Base-by-base conservation (phyloP, 2,329 filamentous ascomycete genomes). In the Fusarium sp. region DNA sequence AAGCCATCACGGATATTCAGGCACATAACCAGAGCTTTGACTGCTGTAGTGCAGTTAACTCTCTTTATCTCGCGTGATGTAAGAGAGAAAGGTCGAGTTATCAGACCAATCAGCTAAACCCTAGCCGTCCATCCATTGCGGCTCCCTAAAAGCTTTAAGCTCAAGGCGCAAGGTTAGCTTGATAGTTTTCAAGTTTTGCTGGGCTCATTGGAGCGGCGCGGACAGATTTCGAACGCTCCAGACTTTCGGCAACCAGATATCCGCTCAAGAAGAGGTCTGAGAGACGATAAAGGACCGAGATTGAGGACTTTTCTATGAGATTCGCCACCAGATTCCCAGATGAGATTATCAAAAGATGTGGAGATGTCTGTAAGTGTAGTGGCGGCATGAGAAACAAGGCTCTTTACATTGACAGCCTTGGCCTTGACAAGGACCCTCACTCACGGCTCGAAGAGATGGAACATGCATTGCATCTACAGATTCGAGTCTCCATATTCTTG, bases 221-320 rank as follows among this genome's bases (percentile, higher is more conserved):
- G 63, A 30, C 42, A 56, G 37, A 60, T 74, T 67, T 75, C 28
- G 75, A 77, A 60, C 69, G 67, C 67, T 77, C 75, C 57, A 77
- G 75, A 76, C 69, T 64, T 58, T 67, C 59, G 66, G 56, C 21
- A 30, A 18, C 50, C 53, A 64, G 38, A 56, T 59, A 63, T 74
- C 58, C 60, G 52, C 53, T 53, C 54, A 58, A 47, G 44, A n/a
- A 32, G 38, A 50, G 33, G 40, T 49, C 44, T 54, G 58, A 44
- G 54, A 54, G 60, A 40, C 33, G 53, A 50, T 19, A 65, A 50
- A 38, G 49, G 43, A 58, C 56, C 47, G 66, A 57, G 47, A 59
- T 50, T 47, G 61, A 64, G 70, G 42, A 54, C 42, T 18, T 64
- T 74, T 60, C 44, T 42, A 53, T 44, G 38, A 44, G 56, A 37